Evolutionary conservation across 176 grass and related monocot genomes (phyloP), one percentile per base, ranked within the genome.

Genomic region (Aechmea fasciata): DNA sequence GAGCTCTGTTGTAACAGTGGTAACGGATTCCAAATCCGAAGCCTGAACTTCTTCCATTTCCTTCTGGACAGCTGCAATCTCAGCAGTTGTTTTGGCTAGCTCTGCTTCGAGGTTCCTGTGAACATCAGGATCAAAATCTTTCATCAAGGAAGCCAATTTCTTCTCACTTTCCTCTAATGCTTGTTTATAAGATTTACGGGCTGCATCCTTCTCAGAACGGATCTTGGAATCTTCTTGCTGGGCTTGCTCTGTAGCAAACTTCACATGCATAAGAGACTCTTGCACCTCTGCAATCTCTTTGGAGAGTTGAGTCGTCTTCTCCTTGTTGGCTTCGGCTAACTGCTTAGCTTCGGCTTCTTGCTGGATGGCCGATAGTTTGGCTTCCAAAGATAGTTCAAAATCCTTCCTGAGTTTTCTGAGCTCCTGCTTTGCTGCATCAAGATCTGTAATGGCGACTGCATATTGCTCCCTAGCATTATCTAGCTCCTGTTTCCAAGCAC

Each of bases 331-430:
- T 73, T 90, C 86, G 72, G 80, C 81, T 66, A 77, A 78, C 70
- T 92, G 77, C 66, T 81, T 77, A 11, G 89, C 87, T 69, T 92
- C 87, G 50, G 76, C 78, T 90, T 97, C 89, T 74, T 90, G 84
- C 59, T 87, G 81, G 57, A 84, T 74, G 65, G 94, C 89, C 72
- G 79, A 81, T 22, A 97, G 81, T 68, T 86, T 90, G 74, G 81
- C 85, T 73, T 92, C 89, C 67, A 92, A 74, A 18, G 94, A 97
- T 63, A 71, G 79, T 62, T 92, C 84, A 73, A 90, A 97, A 87
- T 97, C 94, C 77, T 90, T 97, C 77, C 86, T 97, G 24, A 92
- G 75, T 51, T 82, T 90, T 78, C 89, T 97, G 72, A 97, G 84
- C 51, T 97, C 94, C 54, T 87, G 86, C 75, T 97, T 97, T 57